Evolutionary conservation across 2,329 filamentous ascomycete species (phyloP).

Genomic region (Colletotrichum sp.): DNA sequence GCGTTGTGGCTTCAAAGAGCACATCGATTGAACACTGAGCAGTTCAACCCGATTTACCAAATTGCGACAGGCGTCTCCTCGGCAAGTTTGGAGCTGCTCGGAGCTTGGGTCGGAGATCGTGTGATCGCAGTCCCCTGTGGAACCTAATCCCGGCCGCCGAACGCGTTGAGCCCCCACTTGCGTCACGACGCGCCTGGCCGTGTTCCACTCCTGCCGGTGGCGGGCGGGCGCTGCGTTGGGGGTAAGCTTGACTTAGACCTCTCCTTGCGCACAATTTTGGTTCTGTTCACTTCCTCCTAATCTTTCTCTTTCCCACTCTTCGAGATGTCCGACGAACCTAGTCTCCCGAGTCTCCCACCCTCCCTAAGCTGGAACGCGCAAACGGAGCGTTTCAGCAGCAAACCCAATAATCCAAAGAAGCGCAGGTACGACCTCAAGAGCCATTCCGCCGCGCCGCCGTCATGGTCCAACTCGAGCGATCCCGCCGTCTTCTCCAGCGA

Average conservation of each 20-base stretch:
- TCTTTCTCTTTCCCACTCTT: not conserved
- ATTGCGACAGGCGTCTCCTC: not conserved
- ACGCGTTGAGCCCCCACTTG: slow-evolving; percentile 14
- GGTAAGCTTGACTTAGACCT: not conserved
- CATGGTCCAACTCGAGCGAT: slow-evolving; percentile 69
- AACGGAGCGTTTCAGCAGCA: slow-evolving; percentile 43
- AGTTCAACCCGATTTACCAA: too few species aligned
- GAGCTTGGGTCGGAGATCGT: slow-evolving; percentile 19
- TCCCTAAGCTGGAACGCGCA: slow-evolving; percentile 43
- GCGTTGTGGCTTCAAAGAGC: not conserved
- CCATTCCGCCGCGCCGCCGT: slow-evolving; percentile 30
- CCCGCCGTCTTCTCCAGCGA: slow-evolving; percentile 76
- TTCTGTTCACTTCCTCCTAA: not conserved
- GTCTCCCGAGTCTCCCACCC: slow-evolving; percentile 41
- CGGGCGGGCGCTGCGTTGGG: not conserved
- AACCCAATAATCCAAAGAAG: slow-evolving; percentile 43
- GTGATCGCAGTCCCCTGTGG: not conserved
- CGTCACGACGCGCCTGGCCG: slow-evolving; percentile 12
- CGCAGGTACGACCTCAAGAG: slow-evolving; percentile 35
- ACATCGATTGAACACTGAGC: not conserved
- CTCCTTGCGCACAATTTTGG: not conserved
- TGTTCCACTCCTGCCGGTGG: slow-evolving; percentile 9
- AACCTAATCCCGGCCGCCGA: not conserved
- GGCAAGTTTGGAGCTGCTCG: not conserved
- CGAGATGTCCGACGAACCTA: slow-evolving; percentile 45